phyloP scores from a whole-genome alignment of 2,329 filamentous ascomycete genomes.

The Pseudogymnoascus sp. region DNA sequence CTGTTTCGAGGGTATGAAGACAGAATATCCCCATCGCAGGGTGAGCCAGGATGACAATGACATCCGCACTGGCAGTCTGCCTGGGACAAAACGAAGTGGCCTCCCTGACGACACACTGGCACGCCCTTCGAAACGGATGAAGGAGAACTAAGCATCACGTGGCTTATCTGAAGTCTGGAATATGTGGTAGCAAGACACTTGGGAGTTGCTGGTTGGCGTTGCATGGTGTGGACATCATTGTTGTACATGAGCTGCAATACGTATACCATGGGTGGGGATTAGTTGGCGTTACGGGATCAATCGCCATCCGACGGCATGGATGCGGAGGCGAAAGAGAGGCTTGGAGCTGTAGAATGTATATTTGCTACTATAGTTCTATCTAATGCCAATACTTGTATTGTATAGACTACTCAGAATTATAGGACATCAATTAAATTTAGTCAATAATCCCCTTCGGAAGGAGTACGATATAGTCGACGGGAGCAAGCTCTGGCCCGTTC shows the following conservation, averaged over 20 bases:
- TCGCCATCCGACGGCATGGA: background rate
- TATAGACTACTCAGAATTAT: background rate
- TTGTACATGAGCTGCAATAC: background rate
- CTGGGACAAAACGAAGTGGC: constrained; percentile 84
- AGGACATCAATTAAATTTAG: constrained; percentile 30
- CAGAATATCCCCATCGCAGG: constrained; percentile 81
- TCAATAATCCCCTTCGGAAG: constrained; percentile 53
- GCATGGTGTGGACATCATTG: background rate
- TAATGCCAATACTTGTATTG: background rate
- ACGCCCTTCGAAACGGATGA: constrained; percentile 55
- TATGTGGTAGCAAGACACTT: background rate
- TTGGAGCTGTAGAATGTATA: background rate
- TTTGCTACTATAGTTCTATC: background rate
- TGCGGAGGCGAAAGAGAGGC: background rate
- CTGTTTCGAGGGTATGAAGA: constrained; percentile 85
- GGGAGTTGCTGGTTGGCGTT: background rate
- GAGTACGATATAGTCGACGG: constrained; percentile 61
- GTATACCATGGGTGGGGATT: background rate
- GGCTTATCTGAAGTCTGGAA: background rate
- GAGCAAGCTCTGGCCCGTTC: constrained; percentile 56
- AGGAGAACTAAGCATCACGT: constrained; percentile 37
- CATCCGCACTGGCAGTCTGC: constrained; percentile 81
- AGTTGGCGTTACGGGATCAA: background rate
- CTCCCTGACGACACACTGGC: constrained; percentile 74
- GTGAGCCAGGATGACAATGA: constrained; percentile 96